Evolutionary conservation across 306 rosid genomes (phyloP).

Genomic region (Trichosanthes truncata): DNA sequence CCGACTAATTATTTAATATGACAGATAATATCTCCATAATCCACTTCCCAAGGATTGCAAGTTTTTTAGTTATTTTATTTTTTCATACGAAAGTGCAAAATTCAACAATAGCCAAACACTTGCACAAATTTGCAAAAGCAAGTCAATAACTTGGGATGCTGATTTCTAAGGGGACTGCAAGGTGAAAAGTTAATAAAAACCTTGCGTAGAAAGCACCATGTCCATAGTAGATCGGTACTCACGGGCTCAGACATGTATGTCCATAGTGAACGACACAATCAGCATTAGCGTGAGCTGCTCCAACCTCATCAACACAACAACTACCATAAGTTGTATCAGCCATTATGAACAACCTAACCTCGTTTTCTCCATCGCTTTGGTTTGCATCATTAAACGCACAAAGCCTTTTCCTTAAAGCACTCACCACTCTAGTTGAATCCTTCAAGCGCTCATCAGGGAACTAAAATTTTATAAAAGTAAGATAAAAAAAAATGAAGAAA

Average conservation of each 20-base stretch:
- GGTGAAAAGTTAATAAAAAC: neutral
- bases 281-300: conserved; percentile 67
- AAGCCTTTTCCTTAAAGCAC: conserved; percentile 41
- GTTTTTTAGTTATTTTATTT: neutral
- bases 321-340: conserved; percentile 89
- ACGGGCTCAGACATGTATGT: conserved; percentile 89
- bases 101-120: neutral
- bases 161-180: neutral
- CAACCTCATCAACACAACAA: conserved; percentile 92
- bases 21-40: neutral
- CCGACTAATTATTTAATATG: neutral
- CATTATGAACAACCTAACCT: conserved; percentile 56
- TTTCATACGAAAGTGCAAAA: neutral
- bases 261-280: conserved; percentile 84
- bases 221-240: conserved; percentile 21
- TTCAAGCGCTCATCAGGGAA: conserved; percentile 77
- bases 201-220: neutral
- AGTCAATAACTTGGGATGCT: neutral
- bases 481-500: neutral
- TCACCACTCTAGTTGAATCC: conserved; percentile 56
- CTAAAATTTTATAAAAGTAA: conserved; percentile 24
- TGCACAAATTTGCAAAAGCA: neutral
- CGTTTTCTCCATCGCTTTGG: conserved; percentile 15
- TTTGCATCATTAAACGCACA: conserved; percentile 16
- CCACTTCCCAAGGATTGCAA: neutral